Evolutionary conservation across 2,329 filamentous ascomycete genomes (phyloP).

Genomic region (Colletotrichum plurivorum): DNA sequence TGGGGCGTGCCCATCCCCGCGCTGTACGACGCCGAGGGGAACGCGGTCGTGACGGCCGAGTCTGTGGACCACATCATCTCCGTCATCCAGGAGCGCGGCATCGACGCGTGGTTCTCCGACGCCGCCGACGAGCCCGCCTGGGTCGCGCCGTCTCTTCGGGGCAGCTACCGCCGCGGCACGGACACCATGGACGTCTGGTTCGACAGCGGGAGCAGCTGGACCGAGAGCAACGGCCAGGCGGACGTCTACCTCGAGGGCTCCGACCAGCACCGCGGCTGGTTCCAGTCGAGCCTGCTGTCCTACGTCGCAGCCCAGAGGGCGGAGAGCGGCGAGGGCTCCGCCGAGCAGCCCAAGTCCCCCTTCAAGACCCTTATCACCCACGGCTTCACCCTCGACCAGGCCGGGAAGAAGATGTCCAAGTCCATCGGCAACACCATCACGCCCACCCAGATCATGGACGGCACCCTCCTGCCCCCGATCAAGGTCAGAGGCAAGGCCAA

Average conservation of each 20-base stretch:
- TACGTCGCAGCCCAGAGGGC: conserved; percentile 76
- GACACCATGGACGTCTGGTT: conserved; percentile 99
- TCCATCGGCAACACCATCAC: conserved; percentile 91
- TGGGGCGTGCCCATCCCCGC: conserved; percentile 98
- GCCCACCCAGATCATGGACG: conserved; percentile 87
- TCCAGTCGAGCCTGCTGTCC: conserved; percentile 95
- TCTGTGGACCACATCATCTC: conserved; percentile 88
- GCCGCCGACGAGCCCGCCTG: conserved; percentile 80
- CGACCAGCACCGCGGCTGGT: conserved; percentile 98
- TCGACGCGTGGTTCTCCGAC: conserved; percentile 97
- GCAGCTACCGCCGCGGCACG: conserved; percentile 79
- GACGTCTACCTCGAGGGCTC: conserved; percentile 95
- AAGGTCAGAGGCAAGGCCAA: conserved; percentile 72
- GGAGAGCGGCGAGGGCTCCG: conserved; percentile 45
- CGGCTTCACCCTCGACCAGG: conserved; percentile 90
- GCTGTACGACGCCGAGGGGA: conserved; percentile 80
- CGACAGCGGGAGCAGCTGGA: conserved; percentile 97
- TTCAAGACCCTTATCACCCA: conserved; percentile 95
- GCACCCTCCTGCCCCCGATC: conserved; percentile 79
- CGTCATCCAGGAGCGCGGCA: conserved; percentile 81
- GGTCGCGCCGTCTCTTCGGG: conserved; percentile 76
- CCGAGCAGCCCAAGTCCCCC: conserved; percentile 66
- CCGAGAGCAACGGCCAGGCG: conserved; percentile 69
- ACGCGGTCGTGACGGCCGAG: conserved; percentile 83
- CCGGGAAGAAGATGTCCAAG: conserved; percentile 99